Evolutionary conservation across 208 protist genomes (phyloP), one percentile per base, ranked within the genome.

Genomic region (Acanthamoeba triangularis): DNA sequence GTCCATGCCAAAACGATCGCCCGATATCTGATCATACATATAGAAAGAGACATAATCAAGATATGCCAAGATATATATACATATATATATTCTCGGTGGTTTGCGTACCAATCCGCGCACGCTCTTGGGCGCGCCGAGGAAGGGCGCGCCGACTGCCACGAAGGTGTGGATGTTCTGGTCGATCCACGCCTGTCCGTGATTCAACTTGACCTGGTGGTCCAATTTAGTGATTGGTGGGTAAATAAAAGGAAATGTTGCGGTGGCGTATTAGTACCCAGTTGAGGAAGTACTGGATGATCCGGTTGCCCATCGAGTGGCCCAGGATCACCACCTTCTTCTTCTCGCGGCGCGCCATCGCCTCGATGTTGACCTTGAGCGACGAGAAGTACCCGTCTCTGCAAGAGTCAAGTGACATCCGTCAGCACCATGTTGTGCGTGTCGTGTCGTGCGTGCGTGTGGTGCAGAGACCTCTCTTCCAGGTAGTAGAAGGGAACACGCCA

Each of bases 161-260:
- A 95, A 95, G 16, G 91, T 95, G 91, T 95, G 91, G 47, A 95
- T 37, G 91, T 95, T 37, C 5, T 85, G 74, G n/a, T 88, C 61
- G 61, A 67, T n/a, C 61, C 61, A 67, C 61, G 18, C 25, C 28
- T 67, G 61, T 11, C 61, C 61, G 61, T 67, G 28, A 23, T 67
- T 67, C 16, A 67, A 25, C 61, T 67, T 67, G 6, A 10, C 61
- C 61, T 67, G 61, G 41, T 47, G 41, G 41, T 47, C 52, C 52
- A 56, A 47, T 11, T 44, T 4, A 47, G 5, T 61, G 56, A 28
- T 16, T 16, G 13, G 56, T 61, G 3, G 13, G 2, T 61, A 61
- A 25, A 61, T 61, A 61, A 59, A 59, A 59, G 52, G 16, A 59
- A 16, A 59, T 18, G 52, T 18, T 16, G 16, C 7, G 28, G 61